Evolutionary conservation across 345 rosid species (phyloP).

Genomic region (Trapa incisa): DNA sequence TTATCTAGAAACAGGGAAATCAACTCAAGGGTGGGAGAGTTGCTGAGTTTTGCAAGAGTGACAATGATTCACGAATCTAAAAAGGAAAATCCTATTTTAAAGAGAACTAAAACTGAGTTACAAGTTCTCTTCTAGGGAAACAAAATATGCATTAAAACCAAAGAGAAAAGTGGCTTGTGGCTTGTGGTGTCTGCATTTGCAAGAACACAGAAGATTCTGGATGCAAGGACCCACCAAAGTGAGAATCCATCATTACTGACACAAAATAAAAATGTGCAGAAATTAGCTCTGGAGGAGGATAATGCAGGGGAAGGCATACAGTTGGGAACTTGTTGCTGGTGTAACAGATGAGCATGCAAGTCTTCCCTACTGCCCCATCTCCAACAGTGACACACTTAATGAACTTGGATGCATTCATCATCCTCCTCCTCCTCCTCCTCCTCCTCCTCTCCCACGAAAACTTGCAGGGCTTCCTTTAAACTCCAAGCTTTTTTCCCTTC

Average conservation of each 20-base stretch:
- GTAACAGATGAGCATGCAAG: slow-evolving; percentile 99
- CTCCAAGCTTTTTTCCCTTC: background rate
- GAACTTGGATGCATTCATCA: slow-evolving; percentile 92
- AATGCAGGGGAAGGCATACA: slow-evolving; percentile 28
- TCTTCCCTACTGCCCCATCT: slow-evolving; percentile 99
- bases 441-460: slow-evolving; percentile 2
- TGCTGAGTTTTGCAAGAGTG: background rate
- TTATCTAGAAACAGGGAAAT: background rate
- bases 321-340: slow-evolving; percentile 99
- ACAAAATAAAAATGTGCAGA: background rate
- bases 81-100: background rate
- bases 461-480: slow-evolving; percentile 8
- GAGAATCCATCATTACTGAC: background rate
- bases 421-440: slow-evolving; percentile 11
- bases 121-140: background rate
- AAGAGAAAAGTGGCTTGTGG: background rate
- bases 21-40: background rate
- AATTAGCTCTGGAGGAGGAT: background rate
- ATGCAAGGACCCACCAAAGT: background rate
- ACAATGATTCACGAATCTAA: background rate
- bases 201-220: background rate
- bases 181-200: background rate
- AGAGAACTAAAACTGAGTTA: background rate
- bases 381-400: slow-evolving; percentile 98
- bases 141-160: background rate